phyloP scores from a whole-genome alignment of 2,329 filamentous ascomycete species.

The Colletotrichum limetticola region DNA sequence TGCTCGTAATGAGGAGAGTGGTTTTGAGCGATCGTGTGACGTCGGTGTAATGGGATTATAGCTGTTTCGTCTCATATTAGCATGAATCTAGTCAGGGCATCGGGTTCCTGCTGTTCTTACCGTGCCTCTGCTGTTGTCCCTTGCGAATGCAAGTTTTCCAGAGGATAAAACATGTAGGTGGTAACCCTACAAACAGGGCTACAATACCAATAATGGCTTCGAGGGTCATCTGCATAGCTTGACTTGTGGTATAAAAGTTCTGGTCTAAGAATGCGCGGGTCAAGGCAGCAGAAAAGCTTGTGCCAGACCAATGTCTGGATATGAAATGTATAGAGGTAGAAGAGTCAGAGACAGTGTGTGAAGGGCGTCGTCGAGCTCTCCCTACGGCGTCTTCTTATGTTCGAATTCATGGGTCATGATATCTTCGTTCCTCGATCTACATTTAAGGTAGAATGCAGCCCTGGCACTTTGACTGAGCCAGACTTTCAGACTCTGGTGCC shows the following conservation, averaged over 20 bases:
- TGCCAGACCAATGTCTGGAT: no score
- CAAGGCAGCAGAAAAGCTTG: no score
- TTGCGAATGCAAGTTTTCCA: constrained; percentile 1
- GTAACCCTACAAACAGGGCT: neutral
- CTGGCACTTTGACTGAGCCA: no score
- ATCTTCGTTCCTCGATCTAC: no score
- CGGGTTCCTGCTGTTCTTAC: neutral
- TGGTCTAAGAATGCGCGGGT: neutral
- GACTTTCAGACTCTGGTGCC: neutral
- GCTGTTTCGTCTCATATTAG: neutral
- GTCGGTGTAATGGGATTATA: neutral
- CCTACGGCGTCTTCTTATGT: no score
- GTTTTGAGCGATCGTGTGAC: neutral
- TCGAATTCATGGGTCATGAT: no score
- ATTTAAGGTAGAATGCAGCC: no score
- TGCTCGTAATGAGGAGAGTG: accelerated
- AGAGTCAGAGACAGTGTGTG: no score
- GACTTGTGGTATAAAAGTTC: neutral
- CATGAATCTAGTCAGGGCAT: no score
- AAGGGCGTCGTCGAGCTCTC: no score
- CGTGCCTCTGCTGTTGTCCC: neutral
- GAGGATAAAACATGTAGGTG: constrained; percentile 9
- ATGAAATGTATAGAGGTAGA: no score
- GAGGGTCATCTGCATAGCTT: constrained; percentile 19
- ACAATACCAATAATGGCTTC: constrained; percentile 24